Percentiles rank a stretch among this genome's conserved stretches.
These are phyloP conservation scores for Lunularia cruciata DNA, from an alignment of 225 moss, liverwort and hornwort genomes.

Conservation along the genomic window DNA sequence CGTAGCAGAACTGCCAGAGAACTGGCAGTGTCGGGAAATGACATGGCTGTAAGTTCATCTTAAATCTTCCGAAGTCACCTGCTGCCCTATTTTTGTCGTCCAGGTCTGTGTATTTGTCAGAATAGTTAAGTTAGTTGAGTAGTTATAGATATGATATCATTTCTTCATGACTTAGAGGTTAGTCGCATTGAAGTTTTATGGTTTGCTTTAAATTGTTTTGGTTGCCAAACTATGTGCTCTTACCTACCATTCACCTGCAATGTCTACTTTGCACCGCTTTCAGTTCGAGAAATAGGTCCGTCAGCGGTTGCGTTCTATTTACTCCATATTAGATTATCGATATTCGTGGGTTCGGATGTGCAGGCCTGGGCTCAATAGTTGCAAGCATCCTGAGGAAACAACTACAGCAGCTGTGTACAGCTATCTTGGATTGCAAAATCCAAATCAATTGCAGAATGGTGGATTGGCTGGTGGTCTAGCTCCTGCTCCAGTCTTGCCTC, in stretches of 20 bases:
- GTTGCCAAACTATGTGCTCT: no score
- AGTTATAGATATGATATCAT: no score
- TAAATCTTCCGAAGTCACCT: background rate
- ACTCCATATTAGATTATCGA: background rate
- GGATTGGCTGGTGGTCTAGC: conserved; percentile 18
- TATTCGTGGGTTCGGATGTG: background rate
- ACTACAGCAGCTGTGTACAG: conserved; percentile 86
- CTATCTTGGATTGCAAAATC: conserved; percentile 68
- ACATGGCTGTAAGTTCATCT: conserved; percentile 81
- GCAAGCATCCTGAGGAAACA: conserved; percentile 68
- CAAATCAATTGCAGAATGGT: conserved; percentile 41
- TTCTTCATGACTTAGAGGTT: background rate
- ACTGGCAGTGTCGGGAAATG: conserved; percentile 96
- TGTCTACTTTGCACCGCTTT: no score
- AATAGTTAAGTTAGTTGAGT: background rate
- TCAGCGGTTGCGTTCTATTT: no score
- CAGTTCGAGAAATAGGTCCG: no score
- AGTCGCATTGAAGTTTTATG: background rate
- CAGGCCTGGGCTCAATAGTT: conserved; percentile 88
- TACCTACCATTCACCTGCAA: no score
- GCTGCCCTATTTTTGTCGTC: background rate
- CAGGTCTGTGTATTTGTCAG: background rate
- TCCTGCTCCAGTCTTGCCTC: conserved; percentile 27
- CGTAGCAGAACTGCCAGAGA: conserved; percentile 57
- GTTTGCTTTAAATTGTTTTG: no score